These are phyloP conservation scores for Nannizziopsis barbatae DNA, from an alignment of 2,329 filamentous ascomycete species.

Conservation along the genomic window DNA sequence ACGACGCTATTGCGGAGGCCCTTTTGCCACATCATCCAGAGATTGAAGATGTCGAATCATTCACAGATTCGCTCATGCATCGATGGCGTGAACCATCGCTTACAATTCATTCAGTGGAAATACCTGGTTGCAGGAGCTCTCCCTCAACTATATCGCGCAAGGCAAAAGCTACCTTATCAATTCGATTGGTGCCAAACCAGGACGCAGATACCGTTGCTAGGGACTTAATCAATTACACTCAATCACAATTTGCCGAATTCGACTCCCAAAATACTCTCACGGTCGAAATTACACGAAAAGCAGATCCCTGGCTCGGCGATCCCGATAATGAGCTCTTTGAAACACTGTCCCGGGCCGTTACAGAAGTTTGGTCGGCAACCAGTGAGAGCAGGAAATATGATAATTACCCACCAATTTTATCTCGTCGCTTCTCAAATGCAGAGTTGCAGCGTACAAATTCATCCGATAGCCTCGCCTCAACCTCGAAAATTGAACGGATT, in stretches of 20 bases:
- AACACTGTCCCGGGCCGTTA: conserved; percentile 73
- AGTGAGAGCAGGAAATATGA: conserved; percentile 22
- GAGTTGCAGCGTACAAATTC: conserved; percentile 27
- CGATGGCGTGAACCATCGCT: conserved; percentile 91
- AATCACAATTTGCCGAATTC: conserved; percentile 59
- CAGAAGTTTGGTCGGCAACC: conserved; percentile 61
- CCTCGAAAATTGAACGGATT: conserved; percentile 30
- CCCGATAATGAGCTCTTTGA: conserved; percentile 83
- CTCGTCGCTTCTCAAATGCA: conserved; percentile 13
- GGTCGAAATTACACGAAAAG: conserved; percentile 80
- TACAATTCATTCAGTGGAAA: conserved; percentile 86
- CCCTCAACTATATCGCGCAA: conserved; percentile 76
- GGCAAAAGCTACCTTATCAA: conserved; percentile 75
- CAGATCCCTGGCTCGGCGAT: conserved; percentile 92
- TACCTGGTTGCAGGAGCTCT: conserved; percentile 76
- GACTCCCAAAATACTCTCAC: conserved; percentile 70
- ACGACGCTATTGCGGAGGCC: conserved; percentile 70
- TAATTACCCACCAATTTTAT: conserved; percentile 25
- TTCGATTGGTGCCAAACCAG: conserved; percentile 89
- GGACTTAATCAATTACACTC: conserved; percentile 55
- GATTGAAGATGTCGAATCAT: conserved; percentile 51
- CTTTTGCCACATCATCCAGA: conserved; percentile 61
- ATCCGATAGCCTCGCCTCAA: conserved; percentile 27
- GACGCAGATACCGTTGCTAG: conserved; percentile 66
- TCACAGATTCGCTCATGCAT: conserved; percentile 79